phyloP scores from a whole-genome alignment of 306 rosid species.

The Quercus dentata region DNA sequence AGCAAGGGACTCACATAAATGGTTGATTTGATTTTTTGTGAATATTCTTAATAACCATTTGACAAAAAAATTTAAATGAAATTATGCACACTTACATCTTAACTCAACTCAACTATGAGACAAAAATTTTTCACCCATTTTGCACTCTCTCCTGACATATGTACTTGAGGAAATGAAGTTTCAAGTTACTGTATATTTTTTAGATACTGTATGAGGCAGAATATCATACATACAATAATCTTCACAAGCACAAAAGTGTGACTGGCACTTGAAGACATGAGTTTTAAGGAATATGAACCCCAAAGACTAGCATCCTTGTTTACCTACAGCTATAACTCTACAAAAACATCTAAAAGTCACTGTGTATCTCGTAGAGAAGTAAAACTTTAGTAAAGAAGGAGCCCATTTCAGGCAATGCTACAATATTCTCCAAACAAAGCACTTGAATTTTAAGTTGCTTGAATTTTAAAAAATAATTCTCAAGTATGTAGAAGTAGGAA shows the following conservation, averaged over 20 bases:
- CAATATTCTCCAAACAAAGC: background rate
- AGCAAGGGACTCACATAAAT: no score
- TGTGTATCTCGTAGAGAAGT: background rate
- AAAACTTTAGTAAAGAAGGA: background rate
- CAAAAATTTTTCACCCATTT: background rate
- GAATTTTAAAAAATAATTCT: background rate
- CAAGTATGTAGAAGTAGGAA: background rate
- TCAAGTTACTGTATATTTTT: background rate
- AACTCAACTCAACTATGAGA: background rate
- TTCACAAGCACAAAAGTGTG: background rate
- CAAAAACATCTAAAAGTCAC: background rate
- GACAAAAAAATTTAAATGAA: background rate
- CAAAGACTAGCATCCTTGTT: background rate
- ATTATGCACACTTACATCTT: background rate
- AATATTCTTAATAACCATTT: no score
- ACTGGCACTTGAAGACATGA: background rate
- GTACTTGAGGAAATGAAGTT: background rate
- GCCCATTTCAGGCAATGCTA: background rate
- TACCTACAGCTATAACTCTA: background rate
- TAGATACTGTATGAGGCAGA: background rate
- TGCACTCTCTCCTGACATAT: background rate
- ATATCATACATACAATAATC: background rate
- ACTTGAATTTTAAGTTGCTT: background rate
- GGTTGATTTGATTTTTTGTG: no score
- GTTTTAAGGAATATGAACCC: background rate